Evolutionary conservation across 345 rosid species (phyloP), one percentile per base, ranked within the genome.

Genomic region (Sisymbrium irio): DNA sequence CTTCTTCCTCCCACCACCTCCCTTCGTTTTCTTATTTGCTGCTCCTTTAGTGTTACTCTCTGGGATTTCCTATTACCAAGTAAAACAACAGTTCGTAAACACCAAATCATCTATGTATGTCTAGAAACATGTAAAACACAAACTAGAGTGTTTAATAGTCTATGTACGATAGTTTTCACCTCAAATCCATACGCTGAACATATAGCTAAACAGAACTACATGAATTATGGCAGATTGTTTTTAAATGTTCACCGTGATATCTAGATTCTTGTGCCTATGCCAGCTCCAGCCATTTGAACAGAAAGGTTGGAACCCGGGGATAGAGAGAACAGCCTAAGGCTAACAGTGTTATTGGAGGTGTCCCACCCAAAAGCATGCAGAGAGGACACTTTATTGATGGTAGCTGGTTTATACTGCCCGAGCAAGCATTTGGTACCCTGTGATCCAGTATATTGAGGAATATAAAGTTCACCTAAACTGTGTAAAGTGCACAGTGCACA

Each of bases 381-480:
- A 73, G 87, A 79, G 71, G 78, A 67, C 78, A 84, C 47, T 79
- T 75, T 82, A 78, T 65, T 81, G 84, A 67, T 84, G 81, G 61
- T 60, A 28, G 71, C 83, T 69, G 82, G 77, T 78, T 80, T 84
- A 64, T 73, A 80, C 79, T 75, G 77, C 76, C 15, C 81, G 76
- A 88, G 86, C 62, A 81, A 60, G 82, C 86, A 89, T 69, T 85
- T 86, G 64, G 86, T 85, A 74, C 79, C 96, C 96, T 88, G 92
- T 83, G 77, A 86, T 65, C 67, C 85, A 86, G 77, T 60, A 55
- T 55, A 79, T 81, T 61, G 76, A 77, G 77, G 82, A 62, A 69
- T 74, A 71, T 64, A 57, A 57, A 59, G 39, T 39, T 71, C 56
- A 27, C 22, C 67, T 39, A 19, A n/a, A 45, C 45, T 30, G 56